Conservation (phyloP, 306 rosid genomes). For the Sphenostylis stenocarpa region DNA sequence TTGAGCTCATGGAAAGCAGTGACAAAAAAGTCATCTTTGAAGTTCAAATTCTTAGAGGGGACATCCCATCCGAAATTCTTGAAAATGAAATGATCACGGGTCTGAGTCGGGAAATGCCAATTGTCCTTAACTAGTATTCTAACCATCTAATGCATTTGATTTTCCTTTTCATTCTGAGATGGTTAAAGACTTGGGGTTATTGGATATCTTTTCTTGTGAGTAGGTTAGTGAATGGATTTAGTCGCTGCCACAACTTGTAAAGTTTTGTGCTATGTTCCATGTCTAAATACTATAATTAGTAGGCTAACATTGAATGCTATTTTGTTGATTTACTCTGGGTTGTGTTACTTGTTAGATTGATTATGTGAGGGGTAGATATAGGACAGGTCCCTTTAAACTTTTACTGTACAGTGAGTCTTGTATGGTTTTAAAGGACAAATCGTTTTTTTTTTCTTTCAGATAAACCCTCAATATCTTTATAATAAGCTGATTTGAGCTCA, state of each 20-base stretch:
- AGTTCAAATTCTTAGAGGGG: constrained; percentile 75
- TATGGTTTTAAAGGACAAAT: neutral
- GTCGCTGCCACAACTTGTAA: neutral
- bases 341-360: neutral
- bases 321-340: neutral
- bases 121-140: constrained; percentile 39
- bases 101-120: constrained; percentile 28
- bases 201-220: neutral
- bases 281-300: neutral
- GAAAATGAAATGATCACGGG: constrained; percentile 28
- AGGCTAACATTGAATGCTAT: neutral
- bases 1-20: constrained; percentile 47
- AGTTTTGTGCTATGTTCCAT: neutral
- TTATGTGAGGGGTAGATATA: neutral
- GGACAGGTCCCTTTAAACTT: neutral
- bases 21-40: constrained; percentile 32
- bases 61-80: constrained; percentile 46
- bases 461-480: neutral
- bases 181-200: neutral
- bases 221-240: neutral
- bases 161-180: neutral
- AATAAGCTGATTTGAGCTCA: neutral
- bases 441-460: neutral
- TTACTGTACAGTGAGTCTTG: neutral
- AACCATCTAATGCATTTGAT: neutral